phyloP scores from a whole-genome alignment of 1,284 basidiomycete species.

The Neolentinus lepideus region DNA sequence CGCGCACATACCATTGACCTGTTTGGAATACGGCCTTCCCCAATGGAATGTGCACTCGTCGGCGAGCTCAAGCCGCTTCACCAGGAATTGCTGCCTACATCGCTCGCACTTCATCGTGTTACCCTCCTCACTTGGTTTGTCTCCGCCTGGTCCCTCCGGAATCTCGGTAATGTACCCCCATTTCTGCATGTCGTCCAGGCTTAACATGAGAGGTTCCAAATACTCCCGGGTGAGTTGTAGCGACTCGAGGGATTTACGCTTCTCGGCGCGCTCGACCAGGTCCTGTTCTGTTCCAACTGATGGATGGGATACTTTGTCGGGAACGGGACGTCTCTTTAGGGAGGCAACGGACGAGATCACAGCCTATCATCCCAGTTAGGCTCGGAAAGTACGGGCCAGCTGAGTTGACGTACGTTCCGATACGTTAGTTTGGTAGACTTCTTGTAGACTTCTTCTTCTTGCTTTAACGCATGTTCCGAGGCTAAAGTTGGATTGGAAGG shows the following conservation, averaged over 20 bases:
- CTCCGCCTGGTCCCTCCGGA: conserved; percentile 55
- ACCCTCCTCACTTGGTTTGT: conserved; percentile 61
- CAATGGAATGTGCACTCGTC: conserved; percentile 79
- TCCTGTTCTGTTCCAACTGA: conserved; percentile 81
- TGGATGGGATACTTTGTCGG: conserved; percentile 53
- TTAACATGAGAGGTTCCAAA: conserved; percentile 54
- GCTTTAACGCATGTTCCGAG: conserved; percentile 66
- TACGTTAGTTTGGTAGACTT: conserved; percentile 72
- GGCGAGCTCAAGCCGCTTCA: conserved; percentile 49
- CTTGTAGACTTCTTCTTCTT: conserved; percentile 72
- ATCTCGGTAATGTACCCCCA: conserved; percentile 73
- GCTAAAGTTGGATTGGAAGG: conserved; percentile 50
- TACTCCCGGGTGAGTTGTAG: conserved; percentile 48
- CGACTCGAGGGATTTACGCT: conserved; percentile 48
- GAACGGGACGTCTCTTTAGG: conserved; percentile 64
- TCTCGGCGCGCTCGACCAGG: conserved; percentile 48
- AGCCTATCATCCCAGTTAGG: conserved; percentile 36
- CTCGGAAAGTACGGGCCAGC: conserved; percentile 4
- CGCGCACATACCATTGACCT: conserved; percentile 46
- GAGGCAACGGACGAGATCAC: conserved; percentile 67
- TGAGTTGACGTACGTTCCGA: conserved; percentile 49
- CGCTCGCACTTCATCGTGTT: conserved; percentile 69
- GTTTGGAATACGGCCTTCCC: conserved; percentile 60
- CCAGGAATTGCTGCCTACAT: conserved; percentile 63
- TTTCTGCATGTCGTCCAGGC: conserved; percentile 46